Evolutionary conservation across 1,284 basidiomycete species (phyloP).

Genomic region (Ustilago tritici): DNA sequence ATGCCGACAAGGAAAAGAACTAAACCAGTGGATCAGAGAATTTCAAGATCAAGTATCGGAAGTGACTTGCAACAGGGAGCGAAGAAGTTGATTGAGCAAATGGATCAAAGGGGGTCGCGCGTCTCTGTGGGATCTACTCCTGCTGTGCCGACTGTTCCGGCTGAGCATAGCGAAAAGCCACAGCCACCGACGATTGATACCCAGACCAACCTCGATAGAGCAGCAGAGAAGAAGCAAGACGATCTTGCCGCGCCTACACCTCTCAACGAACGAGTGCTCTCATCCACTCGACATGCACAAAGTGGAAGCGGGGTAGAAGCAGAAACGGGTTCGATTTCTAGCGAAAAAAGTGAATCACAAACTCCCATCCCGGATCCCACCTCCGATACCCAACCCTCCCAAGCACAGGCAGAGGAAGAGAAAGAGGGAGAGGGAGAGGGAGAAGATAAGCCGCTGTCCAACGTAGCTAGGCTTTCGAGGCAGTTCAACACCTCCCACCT

Average conservation of each 20-base stretch:
- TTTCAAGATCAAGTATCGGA: conserved; percentile 55
- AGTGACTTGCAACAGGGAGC: conserved; percentile 43
- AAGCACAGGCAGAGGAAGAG: not conserved
- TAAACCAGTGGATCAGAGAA: conserved; percentile 82
- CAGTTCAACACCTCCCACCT: conserved; percentile 43
- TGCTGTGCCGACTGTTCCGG: not conserved
- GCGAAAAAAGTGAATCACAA: conserved; percentile 34
- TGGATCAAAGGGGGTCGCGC: conserved; percentile 31
- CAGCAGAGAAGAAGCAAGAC: conserved; percentile 59
- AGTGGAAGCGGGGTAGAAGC: conserved; percentile 17
- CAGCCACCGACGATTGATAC: conserved; percentile 21
- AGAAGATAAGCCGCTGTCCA: conserved; percentile 47
- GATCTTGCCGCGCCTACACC: conserved; percentile 65
- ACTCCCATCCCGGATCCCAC: not conserved
- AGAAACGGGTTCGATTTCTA: conserved; percentile 26
- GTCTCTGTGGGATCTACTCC: not conserved
- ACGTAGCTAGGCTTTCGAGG: conserved; percentile 57
- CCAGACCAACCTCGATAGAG: conserved; percentile 63
- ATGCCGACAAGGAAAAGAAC: conserved; percentile 86
- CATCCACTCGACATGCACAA: not conserved
- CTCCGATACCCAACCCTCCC: not conserved
- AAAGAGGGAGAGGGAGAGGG: conserved; percentile 41
- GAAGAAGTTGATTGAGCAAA: conserved; percentile 46
- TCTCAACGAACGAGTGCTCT: conserved; percentile 68
- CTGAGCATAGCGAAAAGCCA: conserved; percentile 1